Evolutionary conservation across 208 protist species (phyloP).

Genomic region (Wallacemonas sp.): DNA sequence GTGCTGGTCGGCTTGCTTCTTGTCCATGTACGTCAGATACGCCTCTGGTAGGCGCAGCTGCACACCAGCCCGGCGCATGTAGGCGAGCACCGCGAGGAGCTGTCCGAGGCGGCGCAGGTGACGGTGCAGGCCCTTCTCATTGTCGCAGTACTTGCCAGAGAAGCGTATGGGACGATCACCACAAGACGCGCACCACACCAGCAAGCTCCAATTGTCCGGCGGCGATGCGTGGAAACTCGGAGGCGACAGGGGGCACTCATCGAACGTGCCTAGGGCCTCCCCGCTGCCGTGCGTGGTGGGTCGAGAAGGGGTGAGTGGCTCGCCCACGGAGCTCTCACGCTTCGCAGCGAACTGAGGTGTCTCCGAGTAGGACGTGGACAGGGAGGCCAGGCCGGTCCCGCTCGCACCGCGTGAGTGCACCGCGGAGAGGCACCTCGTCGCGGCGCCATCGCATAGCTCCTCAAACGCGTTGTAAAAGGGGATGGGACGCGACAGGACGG

Average conservation of each 20-base stretch:
- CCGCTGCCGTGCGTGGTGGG: too few relatives aligned
- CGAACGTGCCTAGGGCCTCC: not conserved
- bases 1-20: slow-evolving; percentile 18
- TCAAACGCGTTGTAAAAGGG: slow-evolving; percentile 40
- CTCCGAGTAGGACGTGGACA: slow-evolving; percentile 13
- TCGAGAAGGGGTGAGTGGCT: too few relatives aligned
- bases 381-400: slow-evolving; percentile 7
- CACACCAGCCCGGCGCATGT: slow-evolving; percentile 37
- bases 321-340: too few relatives aligned
- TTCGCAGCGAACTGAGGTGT: not conserved
- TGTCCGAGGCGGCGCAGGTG: slow-evolving; percentile 44
- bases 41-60: slow-evolving; percentile 25
- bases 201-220: slow-evolving; percentile 45
- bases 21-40: slow-evolving; percentile 23
- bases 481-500: slow-evolving; percentile 19
- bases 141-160: slow-evolving; percentile 30
- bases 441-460: slow-evolving; percentile 26
- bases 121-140: slow-evolving; percentile 20
- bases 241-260: slow-evolving; percentile 14
- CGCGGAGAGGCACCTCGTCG: slow-evolving; percentile 6
- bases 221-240: slow-evolving; percentile 21
- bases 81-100: slow-evolving; percentile 41
- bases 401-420: slow-evolving; percentile 9
- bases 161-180: slow-evolving; percentile 22
- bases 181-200: slow-evolving; percentile 52